A percentile compares a stretch with the other conserved stretches of the same genome.
These are phyloP conservation scores for Alternaria sp. DNA, from an alignment of 2,329 filamentous ascomycete genomes.

Conservation along the genomic window DNA sequence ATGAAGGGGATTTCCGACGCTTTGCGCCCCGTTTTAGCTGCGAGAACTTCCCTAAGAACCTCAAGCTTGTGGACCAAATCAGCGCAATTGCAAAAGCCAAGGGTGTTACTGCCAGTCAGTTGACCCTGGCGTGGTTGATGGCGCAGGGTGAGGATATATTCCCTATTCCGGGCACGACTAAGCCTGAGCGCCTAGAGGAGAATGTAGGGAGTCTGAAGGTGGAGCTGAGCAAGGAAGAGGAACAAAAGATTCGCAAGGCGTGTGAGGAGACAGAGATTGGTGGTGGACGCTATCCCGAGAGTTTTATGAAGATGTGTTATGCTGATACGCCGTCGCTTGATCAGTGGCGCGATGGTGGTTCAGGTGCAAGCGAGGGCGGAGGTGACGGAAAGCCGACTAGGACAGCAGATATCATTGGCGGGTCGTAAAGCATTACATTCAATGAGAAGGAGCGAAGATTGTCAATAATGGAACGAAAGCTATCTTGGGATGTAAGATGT, in stretches of 20 bases:
- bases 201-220: slow-evolving; percentile 42
- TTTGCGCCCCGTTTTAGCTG: slow-evolving; percentile 54
- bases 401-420: slow-evolving; percentile 12
- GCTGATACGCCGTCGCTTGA: slow-evolving; percentile 51
- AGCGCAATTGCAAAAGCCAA: slow-evolving; percentile 55
- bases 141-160: slow-evolving; percentile 60
- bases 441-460: background rate
- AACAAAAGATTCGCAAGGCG: slow-evolving; percentile 39
- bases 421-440: slow-evolving; percentile 3
- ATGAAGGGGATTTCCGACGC: slow-evolving; percentile 36
- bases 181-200: slow-evolving; percentile 42
- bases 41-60: slow-evolving; percentile 53
- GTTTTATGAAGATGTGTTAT: slow-evolving; percentile 45
- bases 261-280: slow-evolving; percentile 53
- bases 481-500: background rate
- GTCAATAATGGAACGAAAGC: background rate
- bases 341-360: slow-evolving; percentile 5
- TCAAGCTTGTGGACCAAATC: slow-evolving; percentile 47
- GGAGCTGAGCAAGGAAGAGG: slow-evolving; percentile 41
- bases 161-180: slow-evolving; percentile 63
- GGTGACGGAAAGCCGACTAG: slow-evolving; percentile 8
- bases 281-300: slow-evolving; percentile 54
- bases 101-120: slow-evolving; percentile 64
- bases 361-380: background rate
- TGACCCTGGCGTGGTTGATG: slow-evolving; percentile 59